Percentiles rank a stretch among this genome's conserved stretches.
These are phyloP conservation scores for Gossypium rotundifolium DNA, from an alignment of 345 rosid species.

Conservation along the genomic window DNA sequence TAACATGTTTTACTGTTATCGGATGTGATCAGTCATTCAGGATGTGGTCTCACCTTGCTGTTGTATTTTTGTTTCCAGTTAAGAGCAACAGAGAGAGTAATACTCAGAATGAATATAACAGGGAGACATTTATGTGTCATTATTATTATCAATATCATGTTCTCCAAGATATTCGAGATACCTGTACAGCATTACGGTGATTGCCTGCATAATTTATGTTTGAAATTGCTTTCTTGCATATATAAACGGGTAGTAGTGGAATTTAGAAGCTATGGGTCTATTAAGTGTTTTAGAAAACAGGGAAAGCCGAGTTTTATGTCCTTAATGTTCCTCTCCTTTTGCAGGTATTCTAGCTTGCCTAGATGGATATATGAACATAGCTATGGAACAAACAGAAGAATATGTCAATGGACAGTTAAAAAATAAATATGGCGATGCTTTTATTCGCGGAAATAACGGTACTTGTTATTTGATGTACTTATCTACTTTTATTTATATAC, in stretches of 20 bases:
- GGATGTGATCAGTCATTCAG: background rate
- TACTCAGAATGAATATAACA: background rate
- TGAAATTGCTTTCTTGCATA: no score
- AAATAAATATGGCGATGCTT: constrained; percentile 93
- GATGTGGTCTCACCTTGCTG: background rate
- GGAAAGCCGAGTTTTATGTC: background rate
- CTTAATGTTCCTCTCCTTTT: background rate
- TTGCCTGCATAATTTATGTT: no score
- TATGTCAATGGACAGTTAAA: constrained; percentile 91
- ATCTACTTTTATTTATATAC: background rate
- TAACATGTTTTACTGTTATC: background rate
- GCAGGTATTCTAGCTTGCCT: constrained; percentile 82
- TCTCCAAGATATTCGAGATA: no score
- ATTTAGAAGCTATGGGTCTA: no score
- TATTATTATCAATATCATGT: no score
- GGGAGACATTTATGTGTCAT: background rate
- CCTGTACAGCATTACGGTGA: no score
- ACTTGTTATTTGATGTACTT: background rate
- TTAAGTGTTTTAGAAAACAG: no score
- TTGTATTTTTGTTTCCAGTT: no score
- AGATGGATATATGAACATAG: constrained; percentile 96
- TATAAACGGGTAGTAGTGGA: no score
- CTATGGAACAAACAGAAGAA: constrained; percentile 97
- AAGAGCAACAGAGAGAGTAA: background rate
- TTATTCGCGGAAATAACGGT: constrained; percentile 95